Evolutionary conservation across 108 stramenopile species (phyloP), one percentile per base, ranked within the genome.

Genomic region (Cyclotella choctawhatcheeana): DNA sequence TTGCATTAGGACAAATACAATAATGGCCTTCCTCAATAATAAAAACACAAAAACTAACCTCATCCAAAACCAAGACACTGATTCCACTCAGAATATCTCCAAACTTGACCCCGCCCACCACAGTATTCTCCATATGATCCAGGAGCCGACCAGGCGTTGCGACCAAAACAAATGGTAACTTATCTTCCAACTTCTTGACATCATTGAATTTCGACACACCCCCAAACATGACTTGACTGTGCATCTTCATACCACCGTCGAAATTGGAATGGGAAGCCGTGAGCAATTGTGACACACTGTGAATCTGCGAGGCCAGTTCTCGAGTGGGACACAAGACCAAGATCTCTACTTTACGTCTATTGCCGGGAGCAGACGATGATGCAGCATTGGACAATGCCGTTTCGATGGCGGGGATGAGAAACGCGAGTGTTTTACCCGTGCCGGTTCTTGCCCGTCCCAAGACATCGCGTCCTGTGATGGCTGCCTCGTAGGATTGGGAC

Each of bases 391-490:
- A 10, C 55, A 77, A n/a, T 20, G 79, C 74, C 22, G 32, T 82
- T 54, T 96, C 89, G 18, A 96, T 45, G 16, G 84, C 84, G 20
- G 94, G 93, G 16, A 96, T 32, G 44, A 94, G 68, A 71, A 96
- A 96, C 13, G 86, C 90, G 44, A 96, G 60, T 21, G 94, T 96
- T 84, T 82, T 82, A 22, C 82, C 93, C 0, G 90, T 90, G 18
- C 98, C 99, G 0, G 99, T 99, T 47, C 96, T 84, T 21, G 98
- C 94, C 61, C 97, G 80, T 17, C 88, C 97, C 22, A 99, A 68
- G 2, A 98, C 76, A 82, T 98, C 86, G 22, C 73, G 66, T 8
- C 90, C 90, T 20, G 68, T 40, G 0, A 76, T 26, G 17, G 89
- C 89, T 2, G 77, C 85, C 44, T 86, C 87, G 56, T 89, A 93